These are phyloP conservation scores for Clathrospora elynae DNA, from an alignment of 2,329 filamentous ascomycete genomes.

Conservation along the genomic window DNA sequence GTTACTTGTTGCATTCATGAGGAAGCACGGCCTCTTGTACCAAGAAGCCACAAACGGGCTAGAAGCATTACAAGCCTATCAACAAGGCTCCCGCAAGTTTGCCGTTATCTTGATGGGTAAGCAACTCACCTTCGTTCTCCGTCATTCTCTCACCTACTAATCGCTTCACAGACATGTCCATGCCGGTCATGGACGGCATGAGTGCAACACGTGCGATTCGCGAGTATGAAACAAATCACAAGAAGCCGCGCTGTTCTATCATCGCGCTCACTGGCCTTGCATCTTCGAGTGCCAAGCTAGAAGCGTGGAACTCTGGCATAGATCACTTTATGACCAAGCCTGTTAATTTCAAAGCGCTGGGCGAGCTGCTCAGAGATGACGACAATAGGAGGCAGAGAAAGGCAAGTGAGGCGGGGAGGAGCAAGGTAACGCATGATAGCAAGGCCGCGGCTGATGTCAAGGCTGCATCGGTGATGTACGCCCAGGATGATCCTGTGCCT, in stretches of 20 bases:
- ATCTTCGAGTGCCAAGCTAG: conserved; percentile 28
- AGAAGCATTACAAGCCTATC: conserved; percentile 37
- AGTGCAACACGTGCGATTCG: conserved; percentile 43
- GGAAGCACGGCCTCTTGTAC: conserved; percentile 30
- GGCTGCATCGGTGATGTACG: no score
- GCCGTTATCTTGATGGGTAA: conserved; percentile 43
- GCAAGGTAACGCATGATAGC: no score
- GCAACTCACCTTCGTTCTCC: background rate
- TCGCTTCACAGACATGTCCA: conserved; percentile 37
- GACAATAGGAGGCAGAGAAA: conserved; percentile 9
- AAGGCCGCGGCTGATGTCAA: no score
- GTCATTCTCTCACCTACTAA: background rate
- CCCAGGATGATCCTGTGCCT: no score
- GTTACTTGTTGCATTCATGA: conserved; percentile 42
- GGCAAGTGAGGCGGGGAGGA: conserved; percentile 8
- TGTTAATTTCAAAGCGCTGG: conserved; percentile 34
- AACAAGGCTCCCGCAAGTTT: conserved; percentile 19
- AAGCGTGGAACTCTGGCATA: conserved; percentile 38
- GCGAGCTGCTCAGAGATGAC: conserved; percentile 20
- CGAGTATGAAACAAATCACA: conserved; percentile 29
- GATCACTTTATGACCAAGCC: conserved; percentile 45
- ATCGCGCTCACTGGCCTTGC: conserved; percentile 42
- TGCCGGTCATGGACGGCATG: conserved; percentile 48
- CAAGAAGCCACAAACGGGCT: conserved; percentile 42
- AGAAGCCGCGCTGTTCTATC: conserved; percentile 22